Percentiles rank a stretch among this genome's conserved stretches.
These are phyloP conservation scores for Hypoxylon sp. DNA, from an alignment of 2,329 filamentous ascomycete genomes.

Conservation along the genomic window DNA sequence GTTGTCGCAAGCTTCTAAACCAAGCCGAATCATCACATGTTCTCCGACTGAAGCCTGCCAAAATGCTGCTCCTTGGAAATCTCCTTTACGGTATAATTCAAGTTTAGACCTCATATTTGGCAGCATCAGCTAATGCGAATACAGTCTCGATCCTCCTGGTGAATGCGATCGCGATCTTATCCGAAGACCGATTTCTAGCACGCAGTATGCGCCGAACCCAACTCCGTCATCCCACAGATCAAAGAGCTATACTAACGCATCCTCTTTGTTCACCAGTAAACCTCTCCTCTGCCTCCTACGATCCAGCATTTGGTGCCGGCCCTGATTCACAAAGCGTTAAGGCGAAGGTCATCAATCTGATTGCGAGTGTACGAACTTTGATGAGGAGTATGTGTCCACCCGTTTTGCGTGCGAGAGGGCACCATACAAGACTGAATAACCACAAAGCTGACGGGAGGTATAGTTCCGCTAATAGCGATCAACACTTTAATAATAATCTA, in stretches of 20 bases:
- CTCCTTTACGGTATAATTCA: slow-evolving; percentile 76
- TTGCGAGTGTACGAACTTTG: slow-evolving; percentile 88
- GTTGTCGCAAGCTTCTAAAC: slow-evolving; percentile 13
- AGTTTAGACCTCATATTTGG: slow-evolving; percentile 20
- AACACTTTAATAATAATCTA: slow-evolving; percentile 88
- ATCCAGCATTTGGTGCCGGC: slow-evolving; percentile 82
- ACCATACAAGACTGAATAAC: background rate
- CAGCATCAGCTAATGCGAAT: slow-evolving; percentile 35
- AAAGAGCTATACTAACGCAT: slow-evolving; percentile 35
- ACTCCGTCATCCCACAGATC: slow-evolving; percentile 19
- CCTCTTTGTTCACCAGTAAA: slow-evolving; percentile 78
- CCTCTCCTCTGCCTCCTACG: slow-evolving; percentile 77
- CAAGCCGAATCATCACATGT: slow-evolving; percentile 23
- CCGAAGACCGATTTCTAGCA: slow-evolving; percentile 92
- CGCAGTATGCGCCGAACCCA: slow-evolving; percentile 71
- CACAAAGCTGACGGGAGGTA: slow-evolving; percentile 17
- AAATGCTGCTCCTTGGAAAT: slow-evolving; percentile 78
- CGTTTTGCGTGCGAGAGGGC: slow-evolving; percentile 6
- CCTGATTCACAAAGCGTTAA: slow-evolving; percentile 81
- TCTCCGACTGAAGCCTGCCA: slow-evolving; percentile 49
- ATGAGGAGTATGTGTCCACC: slow-evolving; percentile 83
- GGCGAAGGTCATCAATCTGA: slow-evolving; percentile 88
- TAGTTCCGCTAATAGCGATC: slow-evolving; percentile 86
- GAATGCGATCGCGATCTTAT: slow-evolving; percentile 93
- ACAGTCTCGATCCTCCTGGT: slow-evolving; percentile 86